These are phyloP conservation scores for Ophiostoma angusticollis DNA, from an alignment of 2,329 filamentous ascomycete genomes.

Conservation along the genomic window DNA sequence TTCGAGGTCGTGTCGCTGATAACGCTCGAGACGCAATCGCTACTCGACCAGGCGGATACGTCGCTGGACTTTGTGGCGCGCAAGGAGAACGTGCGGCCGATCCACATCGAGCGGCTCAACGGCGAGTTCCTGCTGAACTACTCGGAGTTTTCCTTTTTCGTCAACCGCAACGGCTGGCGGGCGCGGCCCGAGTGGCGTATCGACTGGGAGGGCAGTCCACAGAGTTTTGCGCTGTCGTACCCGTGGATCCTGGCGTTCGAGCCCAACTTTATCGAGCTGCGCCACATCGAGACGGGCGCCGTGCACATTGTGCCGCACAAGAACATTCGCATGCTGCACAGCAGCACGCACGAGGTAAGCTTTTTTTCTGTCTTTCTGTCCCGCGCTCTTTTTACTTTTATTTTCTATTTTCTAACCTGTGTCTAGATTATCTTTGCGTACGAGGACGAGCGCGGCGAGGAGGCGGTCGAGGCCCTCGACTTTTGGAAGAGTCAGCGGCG, in stretches of 20 bases:
- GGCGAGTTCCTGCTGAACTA: conserved; percentile 97
- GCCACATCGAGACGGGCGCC: conserved; percentile 86
- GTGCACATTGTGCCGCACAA: conserved; percentile 94
- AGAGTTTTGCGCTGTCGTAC: conserved; percentile 85
- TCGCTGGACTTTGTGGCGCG: conserved; percentile 93
- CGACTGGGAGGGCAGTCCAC: conserved; percentile 89
- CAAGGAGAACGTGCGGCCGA: conserved; percentile 85
- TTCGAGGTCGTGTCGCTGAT: conserved; percentile 96
- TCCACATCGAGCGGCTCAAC: conserved; percentile 93
- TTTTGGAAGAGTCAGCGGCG: conserved; percentile 70
- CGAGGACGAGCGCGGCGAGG: conserved; percentile 87
- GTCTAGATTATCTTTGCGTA: conserved; percentile 92
- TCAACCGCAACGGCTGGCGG: conserved; percentile 96
- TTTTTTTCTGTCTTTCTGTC: not conserved
- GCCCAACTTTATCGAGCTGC: conserved; percentile 91
- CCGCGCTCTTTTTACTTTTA: not conserved
- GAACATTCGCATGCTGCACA: conserved; percentile 95
- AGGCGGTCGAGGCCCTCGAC: conserved; percentile 87
- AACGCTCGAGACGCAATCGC: conserved; percentile 92
- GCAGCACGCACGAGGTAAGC: conserved; percentile 87
- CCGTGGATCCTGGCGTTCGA: conserved; percentile 97
- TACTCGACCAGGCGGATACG: conserved; percentile 94
- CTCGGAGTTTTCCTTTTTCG: conserved; percentile 97
- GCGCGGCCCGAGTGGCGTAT: conserved; percentile 94
- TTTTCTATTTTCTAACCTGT: conserved; percentile 39